phyloP scores from a whole-genome alignment of 176 grass and related monocot species.

The Areca catechu region DNA sequence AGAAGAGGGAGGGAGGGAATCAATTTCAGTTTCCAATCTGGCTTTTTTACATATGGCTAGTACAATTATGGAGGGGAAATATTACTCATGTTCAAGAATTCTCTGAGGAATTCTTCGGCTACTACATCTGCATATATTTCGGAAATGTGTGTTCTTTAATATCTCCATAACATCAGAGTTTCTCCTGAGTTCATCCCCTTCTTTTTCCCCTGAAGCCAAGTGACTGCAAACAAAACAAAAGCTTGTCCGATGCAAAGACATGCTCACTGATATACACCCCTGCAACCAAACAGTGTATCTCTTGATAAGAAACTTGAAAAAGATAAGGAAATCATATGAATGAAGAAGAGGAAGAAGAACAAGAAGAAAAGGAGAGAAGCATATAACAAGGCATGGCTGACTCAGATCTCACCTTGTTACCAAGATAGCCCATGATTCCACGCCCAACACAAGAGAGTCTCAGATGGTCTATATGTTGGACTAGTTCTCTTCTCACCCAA shows the following conservation, averaged over 20 bases:
- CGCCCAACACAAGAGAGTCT: slow-evolving; percentile 68
- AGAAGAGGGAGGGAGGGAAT: too few relatives aligned
- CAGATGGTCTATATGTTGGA: slow-evolving; percentile 61
- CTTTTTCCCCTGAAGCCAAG: slow-evolving; percentile 92
- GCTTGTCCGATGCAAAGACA: slow-evolving; percentile 75
- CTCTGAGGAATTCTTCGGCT: slow-evolving; percentile 43
- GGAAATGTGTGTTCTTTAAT: slow-evolving; percentile 75
- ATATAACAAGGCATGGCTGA: neutral
- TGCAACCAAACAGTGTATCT: slow-evolving; percentile 7
- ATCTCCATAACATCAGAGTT: slow-evolving; percentile 86
- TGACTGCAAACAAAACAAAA: slow-evolving; percentile 94
- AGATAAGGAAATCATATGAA: neutral
- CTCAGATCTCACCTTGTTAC: slow-evolving; percentile 57
- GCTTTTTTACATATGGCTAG: slow-evolving; percentile 2
- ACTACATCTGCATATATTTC: slow-evolving; percentile 44
- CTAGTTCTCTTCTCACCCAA: slow-evolving; percentile 61
- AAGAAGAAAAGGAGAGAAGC: too few relatives aligned
- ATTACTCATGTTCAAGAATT: slow-evolving; percentile 89
- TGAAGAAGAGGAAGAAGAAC: neutral
- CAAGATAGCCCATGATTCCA: slow-evolving; percentile 85
- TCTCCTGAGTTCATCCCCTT: slow-evolving; percentile 73
- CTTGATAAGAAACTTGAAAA: neutral
- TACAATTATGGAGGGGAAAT: neutral
- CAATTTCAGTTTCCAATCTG: neutral
- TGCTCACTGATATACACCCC: slow-evolving; percentile 91